Percentiles rank a stretch among this genome's conserved stretches.
Evolutionary conservation across 1,284 basidiomycete genomes (phyloP).

Genomic region (Moesziomyces sp.): DNA sequence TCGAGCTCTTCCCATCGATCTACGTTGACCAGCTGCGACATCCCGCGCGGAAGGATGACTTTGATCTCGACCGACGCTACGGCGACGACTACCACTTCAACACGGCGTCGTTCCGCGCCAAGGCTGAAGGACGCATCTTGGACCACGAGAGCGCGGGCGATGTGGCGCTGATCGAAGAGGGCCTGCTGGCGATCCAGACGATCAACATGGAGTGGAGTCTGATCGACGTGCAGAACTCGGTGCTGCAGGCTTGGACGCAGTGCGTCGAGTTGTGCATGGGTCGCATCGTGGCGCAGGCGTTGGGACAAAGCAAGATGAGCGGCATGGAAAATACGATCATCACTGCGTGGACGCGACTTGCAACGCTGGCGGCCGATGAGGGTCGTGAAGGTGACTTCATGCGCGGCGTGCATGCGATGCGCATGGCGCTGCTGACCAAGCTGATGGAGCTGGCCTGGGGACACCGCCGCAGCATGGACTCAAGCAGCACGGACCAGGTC

Average conservation of each 20-base stretch:
- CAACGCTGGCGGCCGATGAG: constrained; percentile 74
- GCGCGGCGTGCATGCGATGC: constrained; percentile 80
- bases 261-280: constrained; percentile 74
- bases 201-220: constrained; percentile 87
- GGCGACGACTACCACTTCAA: constrained; percentile 82
- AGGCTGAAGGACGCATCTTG: constrained; percentile 60
- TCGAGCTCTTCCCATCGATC: constrained; percentile 65
- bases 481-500: constrained; percentile 71
- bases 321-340: constrained; percentile 34
- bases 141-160: constrained; percentile 32
- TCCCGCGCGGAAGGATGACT: constrained; percentile 74
- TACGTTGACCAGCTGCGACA: constrained; percentile 71
- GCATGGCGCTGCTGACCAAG: constrained; percentile 79
- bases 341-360: constrained; percentile 44
- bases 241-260: constrained; percentile 82
- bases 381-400: constrained; percentile 83
- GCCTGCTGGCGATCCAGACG: constrained; percentile 70
- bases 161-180: constrained; percentile 53
- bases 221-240: constrained; percentile 79
- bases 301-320: constrained; percentile 72
- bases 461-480: constrained; percentile 69
- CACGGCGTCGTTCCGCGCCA: constrained; percentile 54
- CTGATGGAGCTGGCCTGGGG: constrained; percentile 77
- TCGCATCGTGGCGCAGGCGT: constrained; percentile 72
- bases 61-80: constrained; percentile 73